Evolutionary conservation across 805 yeast genomes (phyloP), one percentile per base, ranked within the genome.

Genomic region (Zygotorulaspora danielsina): DNA sequence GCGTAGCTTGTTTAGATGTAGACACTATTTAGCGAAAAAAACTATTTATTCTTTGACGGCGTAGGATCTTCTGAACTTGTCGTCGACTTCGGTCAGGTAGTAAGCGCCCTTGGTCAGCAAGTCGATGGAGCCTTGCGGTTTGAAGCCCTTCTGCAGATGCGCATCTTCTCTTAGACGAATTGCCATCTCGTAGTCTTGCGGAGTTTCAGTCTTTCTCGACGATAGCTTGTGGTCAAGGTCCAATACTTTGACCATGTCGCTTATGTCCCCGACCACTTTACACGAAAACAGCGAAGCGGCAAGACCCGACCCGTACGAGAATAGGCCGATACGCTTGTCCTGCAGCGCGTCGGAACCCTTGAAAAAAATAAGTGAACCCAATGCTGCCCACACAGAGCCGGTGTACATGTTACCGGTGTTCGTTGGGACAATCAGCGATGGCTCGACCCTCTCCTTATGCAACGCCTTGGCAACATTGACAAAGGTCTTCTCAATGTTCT

Each of bases 321-420:
- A 93, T 55, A 89, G 63, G 54, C 96, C 94, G 58, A 93, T 73
- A 66, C 96, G 79, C 73, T 88, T 86, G 55, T 76, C 76, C 65
- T 81, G 87, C 54, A 90, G 74, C 39, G 75, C 68, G 32, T 81
- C 93, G 39, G 76, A 73, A 31, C 86, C 89, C 47, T 82, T 83
- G 60, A 72, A 84, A 61, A 74, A 78, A 54, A 93, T 71, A 50
- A 87, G 70, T 10, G 97, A 90, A 21, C 90, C 75, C 44, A 93
- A 74, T 6, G 96, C 77, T 24, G 95, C 81, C 76, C 84, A 93
- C 34, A 87, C 79, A 24, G 96, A 85, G 49, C 89, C 97, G 32
- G 97, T 86, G 76, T 93, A 93, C 85, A 89, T 84, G 76, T 93
- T 93, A 69, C 99, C 99, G 48, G 95, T 87, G 69, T 90, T 90